These are phyloP conservation scores for Penicillium salamii DNA, from an alignment of 495 filamentous ascomycete species.

Conservation along the genomic window DNA sequence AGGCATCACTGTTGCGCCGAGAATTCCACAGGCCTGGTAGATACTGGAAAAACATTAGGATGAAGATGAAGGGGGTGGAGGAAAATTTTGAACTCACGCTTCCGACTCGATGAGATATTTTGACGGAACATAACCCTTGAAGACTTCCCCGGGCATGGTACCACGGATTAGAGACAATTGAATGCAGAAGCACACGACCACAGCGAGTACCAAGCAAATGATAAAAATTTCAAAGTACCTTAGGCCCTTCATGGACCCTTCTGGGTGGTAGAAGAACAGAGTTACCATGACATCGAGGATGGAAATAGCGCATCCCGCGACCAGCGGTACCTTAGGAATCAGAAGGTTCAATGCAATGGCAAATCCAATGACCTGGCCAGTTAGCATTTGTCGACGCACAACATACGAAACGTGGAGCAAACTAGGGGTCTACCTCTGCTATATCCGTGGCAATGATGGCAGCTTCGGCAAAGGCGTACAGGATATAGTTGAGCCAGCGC, in stretches of 20 bases:
- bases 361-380: slow-evolving; percentile 75
- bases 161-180: slow-evolving; percentile 75
- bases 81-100: slow-evolving; percentile 41
- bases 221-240: slow-evolving; percentile 81
- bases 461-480: slow-evolving; percentile 73
- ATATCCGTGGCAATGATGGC: slow-evolving; percentile 90
- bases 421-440: slow-evolving; percentile 68
- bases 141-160: slow-evolving; percentile 70
- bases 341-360: slow-evolving; percentile 89
- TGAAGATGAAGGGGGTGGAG: background rate
- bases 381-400: background rate
- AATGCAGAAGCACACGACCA: slow-evolving; percentile 88
- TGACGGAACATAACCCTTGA: slow-evolving; percentile 78
- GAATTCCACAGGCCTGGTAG: slow-evolving; percentile 88
- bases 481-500: slow-evolving; percentile 67
- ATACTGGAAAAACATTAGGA: slow-evolving; percentile 46
- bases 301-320: slow-evolving; percentile 83
- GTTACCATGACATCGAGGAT: slow-evolving; percentile 82
- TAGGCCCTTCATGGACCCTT: slow-evolving; percentile 67
- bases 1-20: slow-evolving; percentile 93
- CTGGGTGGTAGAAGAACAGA: slow-evolving; percentile 79
- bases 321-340: slow-evolving; percentile 72
- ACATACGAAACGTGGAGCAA: too few species aligned
- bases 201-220: slow-evolving; percentile 72
- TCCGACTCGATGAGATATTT: slow-evolving; percentile 65